Evolutionary conservation across 768 basidiomycete genomes (phyloP), one percentile per base, ranked within the genome.

Genomic region (Mycena floridula): DNA sequence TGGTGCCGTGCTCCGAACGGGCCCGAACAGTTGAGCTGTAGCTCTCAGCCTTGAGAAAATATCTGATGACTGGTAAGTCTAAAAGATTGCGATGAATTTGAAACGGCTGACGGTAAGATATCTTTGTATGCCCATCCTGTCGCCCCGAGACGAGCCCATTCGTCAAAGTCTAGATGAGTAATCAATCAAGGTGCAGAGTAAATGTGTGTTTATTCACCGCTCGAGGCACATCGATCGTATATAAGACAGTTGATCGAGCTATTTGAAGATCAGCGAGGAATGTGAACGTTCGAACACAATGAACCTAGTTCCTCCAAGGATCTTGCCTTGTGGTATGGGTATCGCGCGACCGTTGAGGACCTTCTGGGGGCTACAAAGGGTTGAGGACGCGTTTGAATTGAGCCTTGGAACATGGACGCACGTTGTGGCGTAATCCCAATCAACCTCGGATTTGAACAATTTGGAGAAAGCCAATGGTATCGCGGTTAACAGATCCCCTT

Each of bases 121-220:
- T 50, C 42, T 5, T 41, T 26, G 16, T 50, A 45, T 12, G 25
- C 42, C 55, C 55, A 57, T 5, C 55, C 55, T 21, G 21, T 39
- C 16, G 48, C 50, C 12, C 56, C 56, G n/a, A 46, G 44, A 15
- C 43, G 39, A 4, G 40, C 56, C 56, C 56, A 57, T 18, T 49
- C 47, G 16, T 40, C 35, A 22, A 57, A 57, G 35, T 57, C 55
- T 46, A 39, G 9, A 2, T 42, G 27, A 41, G 38, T 20, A n/a
- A 16, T 8, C 8, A 20, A 28, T 22, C n/a, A 30, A 23, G 6
- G n/a, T 23, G 1, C 36, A 11, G 4, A 36, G 9, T 12, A n/a
- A 27, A 28, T 23, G 20, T 5, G 5, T 15, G 23, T 45, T 8
- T 27, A 51, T n/a, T n/a, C n/a, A n/a, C 50, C 50, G 32, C 48